These are phyloP conservation scores for Acanthochlamys bracteata DNA, from an alignment of 106 monocot species.

Conservation along the genomic window DNA sequence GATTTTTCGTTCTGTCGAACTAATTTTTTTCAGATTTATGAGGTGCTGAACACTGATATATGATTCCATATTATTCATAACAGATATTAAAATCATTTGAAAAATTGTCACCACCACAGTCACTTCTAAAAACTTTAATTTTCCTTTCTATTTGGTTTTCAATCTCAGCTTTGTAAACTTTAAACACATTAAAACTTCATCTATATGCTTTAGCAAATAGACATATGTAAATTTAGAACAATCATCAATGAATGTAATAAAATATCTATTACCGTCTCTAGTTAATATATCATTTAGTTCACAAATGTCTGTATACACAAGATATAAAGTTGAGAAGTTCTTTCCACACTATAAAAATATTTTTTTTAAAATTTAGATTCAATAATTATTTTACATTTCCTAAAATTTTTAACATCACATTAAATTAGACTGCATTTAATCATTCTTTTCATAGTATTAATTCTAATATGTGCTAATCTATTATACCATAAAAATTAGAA, in stretches of 20 bases:
- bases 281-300: neutral
- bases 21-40: neutral
- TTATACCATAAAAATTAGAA: neutral
- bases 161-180: neutral
- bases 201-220: conserved; percentile 5
- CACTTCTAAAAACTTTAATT: neutral
- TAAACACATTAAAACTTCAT: neutral
- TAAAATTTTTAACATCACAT: neutral
- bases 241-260: conserved; percentile 14
- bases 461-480: neutral
- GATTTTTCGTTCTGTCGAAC: neutral
- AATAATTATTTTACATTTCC: conserved; percentile 1
- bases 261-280: neutral
- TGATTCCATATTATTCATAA: neutral
- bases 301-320: conserved; percentile 8
- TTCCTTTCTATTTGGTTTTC: conserved; percentile 1
- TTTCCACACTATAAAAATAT: neutral
- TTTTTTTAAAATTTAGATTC: conserved; percentile 1
- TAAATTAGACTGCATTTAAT: neutral
- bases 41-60: neutral
- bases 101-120: conserved; percentile 12
- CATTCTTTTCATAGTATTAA: neutral
- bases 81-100: neutral
- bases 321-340: neutral
- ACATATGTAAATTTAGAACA: conserved; percentile 2